Conservation (phyloP, 306 rosid genomes). For the Vigna trinervia region DNA sequence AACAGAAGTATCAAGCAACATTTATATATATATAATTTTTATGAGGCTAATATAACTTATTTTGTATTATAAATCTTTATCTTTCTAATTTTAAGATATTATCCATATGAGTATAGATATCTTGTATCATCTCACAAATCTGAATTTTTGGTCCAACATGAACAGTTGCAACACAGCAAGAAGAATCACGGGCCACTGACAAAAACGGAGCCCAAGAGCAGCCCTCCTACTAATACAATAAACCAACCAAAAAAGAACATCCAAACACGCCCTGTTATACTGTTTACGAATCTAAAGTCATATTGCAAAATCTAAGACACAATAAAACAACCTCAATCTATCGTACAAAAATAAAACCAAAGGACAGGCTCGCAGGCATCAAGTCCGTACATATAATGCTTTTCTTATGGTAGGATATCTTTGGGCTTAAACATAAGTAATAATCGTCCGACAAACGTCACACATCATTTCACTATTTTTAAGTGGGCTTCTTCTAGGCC, state of each 20-base stretch:
- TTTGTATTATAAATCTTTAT: too few species aligned
- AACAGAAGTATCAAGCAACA: too few species aligned
- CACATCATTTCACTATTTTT: too few species aligned
- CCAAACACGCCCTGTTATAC: neutral
- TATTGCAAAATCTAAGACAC: constrained; percentile 7
- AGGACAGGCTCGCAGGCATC: neutral
- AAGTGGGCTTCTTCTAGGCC: neutral
- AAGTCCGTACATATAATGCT: neutral
- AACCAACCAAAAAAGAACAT: neutral
- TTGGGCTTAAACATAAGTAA: neutral
- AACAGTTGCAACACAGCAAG: neutral
- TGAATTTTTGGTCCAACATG: neutral
- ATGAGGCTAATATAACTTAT: too few species aligned
- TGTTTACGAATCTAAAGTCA: neutral
- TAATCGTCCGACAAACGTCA: neutral
- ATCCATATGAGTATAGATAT: too few species aligned
- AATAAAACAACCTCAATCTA: constrained; percentile 6
- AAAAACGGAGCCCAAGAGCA: neutral
- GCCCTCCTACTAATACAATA: neutral
- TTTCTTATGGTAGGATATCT: neutral
- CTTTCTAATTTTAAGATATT: too few species aligned
- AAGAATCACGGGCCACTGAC: neutral
- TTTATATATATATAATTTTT: too few species aligned
- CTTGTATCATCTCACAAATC: neutral
- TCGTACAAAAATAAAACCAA: neutral